These are phyloP conservation scores for Cryptosporidium muris DNA, from an alignment of 169 alveolate species.

Conservation along the genomic window DNA sequence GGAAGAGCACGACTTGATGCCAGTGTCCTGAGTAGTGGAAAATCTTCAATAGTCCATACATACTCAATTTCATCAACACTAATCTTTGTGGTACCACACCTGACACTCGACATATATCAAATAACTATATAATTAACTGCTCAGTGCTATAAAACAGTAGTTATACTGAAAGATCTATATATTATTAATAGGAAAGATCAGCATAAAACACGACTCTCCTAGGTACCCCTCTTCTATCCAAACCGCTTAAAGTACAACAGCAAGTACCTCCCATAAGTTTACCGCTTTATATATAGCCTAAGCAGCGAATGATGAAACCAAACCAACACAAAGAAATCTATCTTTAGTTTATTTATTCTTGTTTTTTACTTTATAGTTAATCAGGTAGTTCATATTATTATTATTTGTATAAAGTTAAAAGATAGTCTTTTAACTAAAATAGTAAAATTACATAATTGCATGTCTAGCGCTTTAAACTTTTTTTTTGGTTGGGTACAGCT, in stretches of 20 bases:
- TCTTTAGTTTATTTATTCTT: too few relatives aligned
- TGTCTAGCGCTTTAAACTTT: too few relatives aligned
- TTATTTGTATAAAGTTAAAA: too few relatives aligned
- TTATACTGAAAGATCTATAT: constrained; percentile 12
- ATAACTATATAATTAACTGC: background rate
- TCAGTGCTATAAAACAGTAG: background rate
- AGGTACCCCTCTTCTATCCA: constrained; percentile 7
- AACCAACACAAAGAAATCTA: too few relatives aligned
- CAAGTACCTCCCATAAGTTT: too few relatives aligned
- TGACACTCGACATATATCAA: constrained; percentile 7
- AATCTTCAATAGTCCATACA: constrained; percentile 64
- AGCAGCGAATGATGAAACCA: too few relatives aligned
- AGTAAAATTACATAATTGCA: too few relatives aligned
- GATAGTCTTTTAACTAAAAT: too few relatives aligned
- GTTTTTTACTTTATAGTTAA: too few relatives aligned
- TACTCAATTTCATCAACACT: constrained; percentile 19
- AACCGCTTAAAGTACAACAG: background rate
- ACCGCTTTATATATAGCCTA: too few relatives aligned
- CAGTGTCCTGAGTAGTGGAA: constrained; percentile 56
- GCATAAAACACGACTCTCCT: background rate
- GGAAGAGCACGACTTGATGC: constrained; percentile 56
- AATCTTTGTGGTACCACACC: constrained; percentile 31
- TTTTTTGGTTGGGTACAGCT: too few relatives aligned
- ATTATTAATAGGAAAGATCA: background rate
- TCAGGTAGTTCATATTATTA: too few relatives aligned